Percentiles rank a stretch among this genome's conserved stretches.
Conservation (phyloP, 1,284 basidiomycete genomes). For the Moesziomyces sp. region DNA sequence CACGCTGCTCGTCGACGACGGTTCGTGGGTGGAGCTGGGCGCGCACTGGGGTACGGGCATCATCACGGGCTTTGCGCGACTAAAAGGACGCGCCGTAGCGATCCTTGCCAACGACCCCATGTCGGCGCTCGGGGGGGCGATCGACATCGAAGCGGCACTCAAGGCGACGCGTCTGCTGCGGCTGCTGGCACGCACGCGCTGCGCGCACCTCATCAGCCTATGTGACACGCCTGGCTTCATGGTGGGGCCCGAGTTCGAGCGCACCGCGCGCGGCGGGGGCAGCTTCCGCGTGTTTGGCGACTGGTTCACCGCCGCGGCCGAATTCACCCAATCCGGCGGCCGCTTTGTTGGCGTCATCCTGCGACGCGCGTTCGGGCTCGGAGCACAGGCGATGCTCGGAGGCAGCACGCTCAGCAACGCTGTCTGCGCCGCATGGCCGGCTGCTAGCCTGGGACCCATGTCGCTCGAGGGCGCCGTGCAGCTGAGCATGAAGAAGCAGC, state of each 20-base stretch:
- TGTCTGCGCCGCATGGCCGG: slow-evolving; percentile 46
- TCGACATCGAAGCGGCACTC: slow-evolving; percentile 43
- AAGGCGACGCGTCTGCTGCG: slow-evolving; percentile 49
- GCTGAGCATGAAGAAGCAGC: slow-evolving; percentile 48
- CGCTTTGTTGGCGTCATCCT: slow-evolving; percentile 38
- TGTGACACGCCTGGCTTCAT: slow-evolving; percentile 60
- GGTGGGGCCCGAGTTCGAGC: slow-evolving; percentile 47
- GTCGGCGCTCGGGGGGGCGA: slow-evolving; percentile 48
- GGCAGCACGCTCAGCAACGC: slow-evolving; percentile 40
- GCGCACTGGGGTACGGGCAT: slow-evolving; percentile 35
- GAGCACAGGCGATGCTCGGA: slow-evolving; percentile 50
- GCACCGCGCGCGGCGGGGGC: slow-evolving; percentile 17
- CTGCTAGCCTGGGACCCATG: slow-evolving; percentile 40
- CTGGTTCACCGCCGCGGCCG: slow-evolving; percentile 39
- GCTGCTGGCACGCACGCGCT: slow-evolving; percentile 38
- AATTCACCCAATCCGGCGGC: slow-evolving; percentile 37
- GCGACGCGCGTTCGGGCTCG: slow-evolving; percentile 48
- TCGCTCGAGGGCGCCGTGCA: slow-evolving; percentile 51
- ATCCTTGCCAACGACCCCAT: slow-evolving; percentile 47
- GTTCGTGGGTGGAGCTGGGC: slow-evolving; percentile 43
- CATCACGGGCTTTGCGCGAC: slow-evolving; percentile 43
- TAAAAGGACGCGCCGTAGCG: slow-evolving; percentile 36
- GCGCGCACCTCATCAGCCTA: slow-evolving; percentile 36
- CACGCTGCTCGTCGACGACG: slow-evolving; percentile 42
- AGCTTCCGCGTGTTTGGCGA: slow-evolving; percentile 50